A percentile compares a stretch with the other conserved stretches of the same genome.
phyloP scores from a whole-genome alignment of 352 stramenopile species.

The Thalassiosira oceanica region DNA sequence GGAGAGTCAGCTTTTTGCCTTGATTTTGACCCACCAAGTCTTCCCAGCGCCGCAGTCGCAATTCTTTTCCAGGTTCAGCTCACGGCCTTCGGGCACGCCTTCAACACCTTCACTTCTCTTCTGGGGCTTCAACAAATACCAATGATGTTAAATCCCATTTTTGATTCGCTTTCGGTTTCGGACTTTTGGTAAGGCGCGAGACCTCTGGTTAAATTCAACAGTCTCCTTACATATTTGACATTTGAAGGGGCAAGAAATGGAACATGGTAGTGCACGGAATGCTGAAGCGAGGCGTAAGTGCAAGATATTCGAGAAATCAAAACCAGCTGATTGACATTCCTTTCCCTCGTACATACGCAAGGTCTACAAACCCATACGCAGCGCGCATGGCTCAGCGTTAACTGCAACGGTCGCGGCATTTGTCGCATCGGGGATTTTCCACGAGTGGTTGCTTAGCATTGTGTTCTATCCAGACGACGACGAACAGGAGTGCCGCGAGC shows the following conservation, averaged over 20 bases:
- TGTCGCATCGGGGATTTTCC: constrained; percentile 64
- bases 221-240: no score
- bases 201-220: no score
- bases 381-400: constrained; percentile 25
- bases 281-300: constrained; percentile 59
- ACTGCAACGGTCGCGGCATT: constrained; percentile 47
- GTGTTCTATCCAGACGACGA: constrained; percentile 22
- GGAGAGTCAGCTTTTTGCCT: constrained; percentile 17
- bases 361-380: constrained; percentile 64
- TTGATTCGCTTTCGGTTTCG: constrained; percentile 35
- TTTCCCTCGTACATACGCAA: no score
- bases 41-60: background rate
- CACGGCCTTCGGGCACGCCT: constrained; percentile 48
- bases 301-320: no score
- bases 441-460: constrained; percentile 59
- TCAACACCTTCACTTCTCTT: constrained; percentile 46
- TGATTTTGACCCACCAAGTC: background rate
- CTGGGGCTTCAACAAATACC: constrained; percentile 45
- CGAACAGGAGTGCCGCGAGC: constrained; percentile 10
- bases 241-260: no score
- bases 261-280: constrained; percentile 54
- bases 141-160: constrained; percentile 71
- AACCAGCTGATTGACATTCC: no score
- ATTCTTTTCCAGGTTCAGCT: constrained; percentile 71
- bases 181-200: no score